These are phyloP conservation scores for Fusarium buharicum DNA, from an alignment of 2,329 filamentous ascomycete species.

Conservation along the genomic window DNA sequence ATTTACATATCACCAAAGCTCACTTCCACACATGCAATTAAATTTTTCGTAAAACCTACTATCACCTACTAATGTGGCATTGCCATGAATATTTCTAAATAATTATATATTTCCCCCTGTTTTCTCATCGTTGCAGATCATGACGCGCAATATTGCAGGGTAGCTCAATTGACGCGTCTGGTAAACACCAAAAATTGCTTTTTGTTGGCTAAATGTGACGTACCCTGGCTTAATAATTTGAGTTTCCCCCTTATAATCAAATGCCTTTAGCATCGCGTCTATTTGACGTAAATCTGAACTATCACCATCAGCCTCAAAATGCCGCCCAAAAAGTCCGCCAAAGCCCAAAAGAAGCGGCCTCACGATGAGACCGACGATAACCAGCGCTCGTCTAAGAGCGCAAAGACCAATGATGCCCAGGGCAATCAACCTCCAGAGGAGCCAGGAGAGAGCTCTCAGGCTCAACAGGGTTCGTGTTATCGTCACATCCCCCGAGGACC, in stretches of 20 bases:
- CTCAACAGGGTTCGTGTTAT: neutral
- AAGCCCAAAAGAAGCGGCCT: neutral
- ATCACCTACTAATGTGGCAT: no score
- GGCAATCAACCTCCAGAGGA: neutral
- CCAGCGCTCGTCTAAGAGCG: constrained; percentile 6
- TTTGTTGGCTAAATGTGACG: neutral
- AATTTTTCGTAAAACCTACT: no score
- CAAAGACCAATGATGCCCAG: neutral
- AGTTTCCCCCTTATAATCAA: no score
- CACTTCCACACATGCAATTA: no score
- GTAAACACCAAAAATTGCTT: constrained; percentile 4
- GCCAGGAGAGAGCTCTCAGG: neutral
- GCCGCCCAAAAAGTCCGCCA: no score
- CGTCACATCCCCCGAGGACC: constrained; percentile 23
- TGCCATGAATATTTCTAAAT: no score
- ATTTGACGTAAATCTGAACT: no score
- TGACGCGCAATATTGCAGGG: neutral
- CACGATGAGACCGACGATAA: neutral
- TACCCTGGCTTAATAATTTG: no score
- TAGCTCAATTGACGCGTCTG: neutral
- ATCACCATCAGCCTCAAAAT: no score
- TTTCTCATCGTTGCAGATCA: neutral
- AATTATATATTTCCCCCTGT: neutral
- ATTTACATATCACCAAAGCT: no score
- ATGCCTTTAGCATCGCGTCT: no score